Evolutionary conservation across 140 eudicot genomes (phyloP), one percentile per base, ranked within the genome.

Genomic region (Erigeron philadelphicus): DNA sequence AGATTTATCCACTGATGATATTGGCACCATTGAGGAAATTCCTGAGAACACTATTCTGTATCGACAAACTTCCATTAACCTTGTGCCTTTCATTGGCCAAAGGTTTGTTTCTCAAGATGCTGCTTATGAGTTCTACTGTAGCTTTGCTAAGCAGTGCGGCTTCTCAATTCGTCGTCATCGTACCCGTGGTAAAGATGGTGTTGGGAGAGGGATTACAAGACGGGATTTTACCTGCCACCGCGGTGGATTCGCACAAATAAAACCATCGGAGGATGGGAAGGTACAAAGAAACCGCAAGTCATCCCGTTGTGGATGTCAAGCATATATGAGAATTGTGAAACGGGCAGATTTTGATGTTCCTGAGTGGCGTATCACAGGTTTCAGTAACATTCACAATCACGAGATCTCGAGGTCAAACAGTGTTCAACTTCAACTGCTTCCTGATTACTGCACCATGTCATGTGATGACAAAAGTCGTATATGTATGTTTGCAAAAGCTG

Each of bases 41-140:
- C 89, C 91, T 0, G 95, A 86, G 70, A 89, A 86, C 76, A 82
- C 91, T 47, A 89, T 89, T 50, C 65, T 89, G 55, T 84, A 89
- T 10, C 70, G 84, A 49, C 96, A 89, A 84, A 87, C 91, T 58
- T 84, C 95, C 61, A 87, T 89, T 48, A 89, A 86, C 74, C 91
- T 89, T 0, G 77, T 84, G 11, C 96, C 95, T 6, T 89, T 82
- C 67, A 87, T 87, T 56, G 95, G 96, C 49, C 96, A 89, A 75
- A 82, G 96, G 61, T 89, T 89, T 75, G 86, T 89, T 67, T 89
- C 96, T 43, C 96, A 89, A 71, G 96, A 89, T 70, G 95, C 96
- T 23, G 96, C 96, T 13, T 89, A 89, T 72, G 96, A 89, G 55
- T 89, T 86, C 68, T 89, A 89, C 68, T 89, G 91, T 68, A 89